Percentiles rank a stretch among this genome's conserved stretches.
Evolutionary conservation across 1,284 basidiomycete genomes (phyloP).

Genomic region (Termitomyces sp.): DNA sequence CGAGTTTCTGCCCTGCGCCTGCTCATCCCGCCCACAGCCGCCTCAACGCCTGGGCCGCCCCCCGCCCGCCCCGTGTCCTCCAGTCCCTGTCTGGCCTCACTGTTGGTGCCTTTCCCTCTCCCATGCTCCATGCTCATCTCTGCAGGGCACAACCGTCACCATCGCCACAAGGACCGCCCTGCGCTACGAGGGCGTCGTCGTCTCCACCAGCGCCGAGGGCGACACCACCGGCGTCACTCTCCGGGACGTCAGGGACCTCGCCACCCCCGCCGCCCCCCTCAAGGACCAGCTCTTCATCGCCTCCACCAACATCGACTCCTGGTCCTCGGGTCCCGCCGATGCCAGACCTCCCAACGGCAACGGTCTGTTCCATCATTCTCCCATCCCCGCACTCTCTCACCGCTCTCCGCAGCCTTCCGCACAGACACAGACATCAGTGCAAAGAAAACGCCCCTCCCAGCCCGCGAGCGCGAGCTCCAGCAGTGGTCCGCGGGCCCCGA

Average conservation of each 20-base stretch:
- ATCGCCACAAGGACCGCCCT: conserved; percentile 61
- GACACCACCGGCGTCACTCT: conserved; percentile 69
- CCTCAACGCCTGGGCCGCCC: conserved; percentile 51
- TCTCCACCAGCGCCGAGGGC: conserved; percentile 55
- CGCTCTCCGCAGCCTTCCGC: conserved; percentile 60
- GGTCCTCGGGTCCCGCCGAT: conserved; percentile 71
- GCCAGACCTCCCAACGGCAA: conserved; percentile 62
- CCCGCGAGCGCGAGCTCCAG: conserved; percentile 78
- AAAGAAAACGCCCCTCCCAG: conserved; percentile 35
- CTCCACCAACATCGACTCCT: conserved; percentile 64
- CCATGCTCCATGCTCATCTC: conserved; percentile 3
- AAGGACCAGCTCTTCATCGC: conserved; percentile 67
- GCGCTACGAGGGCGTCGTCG: conserved; percentile 68
- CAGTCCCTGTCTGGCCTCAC: conserved; percentile 60
- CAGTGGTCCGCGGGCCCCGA: conserved; percentile 61
- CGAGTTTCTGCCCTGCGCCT: conserved; percentile 1
- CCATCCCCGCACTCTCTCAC: neutral
- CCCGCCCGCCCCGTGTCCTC: conserved; percentile 57
- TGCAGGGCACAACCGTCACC: conserved; percentile 68
- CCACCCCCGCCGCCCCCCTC: conserved; percentile 55
- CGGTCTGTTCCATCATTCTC: conserved; percentile 29
- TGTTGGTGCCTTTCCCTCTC: conserved; percentile 35
- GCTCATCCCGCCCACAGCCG: conserved; percentile 40
- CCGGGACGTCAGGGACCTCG: conserved; percentile 68
- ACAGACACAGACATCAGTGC: conserved; percentile 86